phyloP scores from a whole-genome alignment of 2,329 filamentous ascomycete species.

The Plectosphaerella plurivora region DNA sequence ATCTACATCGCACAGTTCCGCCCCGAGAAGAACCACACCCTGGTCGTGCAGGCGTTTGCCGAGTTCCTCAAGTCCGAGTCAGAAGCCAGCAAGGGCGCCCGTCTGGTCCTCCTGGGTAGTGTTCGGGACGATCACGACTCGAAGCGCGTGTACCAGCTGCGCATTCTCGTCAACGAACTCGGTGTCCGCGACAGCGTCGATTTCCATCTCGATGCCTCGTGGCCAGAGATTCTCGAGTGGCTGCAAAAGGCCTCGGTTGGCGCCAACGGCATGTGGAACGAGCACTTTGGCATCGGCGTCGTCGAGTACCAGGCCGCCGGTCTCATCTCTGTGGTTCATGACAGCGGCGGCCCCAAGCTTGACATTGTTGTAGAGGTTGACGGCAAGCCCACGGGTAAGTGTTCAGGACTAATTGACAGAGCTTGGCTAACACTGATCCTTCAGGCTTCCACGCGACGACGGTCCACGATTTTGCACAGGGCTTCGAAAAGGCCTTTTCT shows the following conservation, averaged over 20 bases:
- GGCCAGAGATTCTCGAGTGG: constrained; percentile 81
- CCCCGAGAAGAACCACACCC: constrained; percentile 91
- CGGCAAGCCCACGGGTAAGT: constrained; percentile 69
- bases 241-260: constrained; percentile 74
- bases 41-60: constrained; percentile 82
- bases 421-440: constrained; percentile 11
- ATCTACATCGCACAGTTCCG: constrained; percentile 97
- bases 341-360: constrained; percentile 86
- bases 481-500: constrained; percentile 71
- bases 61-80: constrained; percentile 60
- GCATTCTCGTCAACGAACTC: constrained; percentile 81
- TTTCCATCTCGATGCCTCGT: constrained; percentile 86
- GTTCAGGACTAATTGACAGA: not conserved
- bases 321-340: constrained; percentile 85
- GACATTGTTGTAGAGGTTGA: constrained; percentile 86
- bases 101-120: constrained; percentile 81
- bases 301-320: constrained; percentile 98
- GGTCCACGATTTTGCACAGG: constrained; percentile 71
- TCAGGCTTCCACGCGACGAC: constrained; percentile 82
- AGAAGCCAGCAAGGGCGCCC: constrained; percentile 49
- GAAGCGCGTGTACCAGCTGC: constrained; percentile 81
- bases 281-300: constrained; percentile 97
- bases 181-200: constrained; percentile 78
- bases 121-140: constrained; percentile 82
- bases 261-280: constrained; percentile 99